phyloP scores from a whole-genome alignment of 768 basidiomycete species.

The Kwoniella sp. region DNA sequence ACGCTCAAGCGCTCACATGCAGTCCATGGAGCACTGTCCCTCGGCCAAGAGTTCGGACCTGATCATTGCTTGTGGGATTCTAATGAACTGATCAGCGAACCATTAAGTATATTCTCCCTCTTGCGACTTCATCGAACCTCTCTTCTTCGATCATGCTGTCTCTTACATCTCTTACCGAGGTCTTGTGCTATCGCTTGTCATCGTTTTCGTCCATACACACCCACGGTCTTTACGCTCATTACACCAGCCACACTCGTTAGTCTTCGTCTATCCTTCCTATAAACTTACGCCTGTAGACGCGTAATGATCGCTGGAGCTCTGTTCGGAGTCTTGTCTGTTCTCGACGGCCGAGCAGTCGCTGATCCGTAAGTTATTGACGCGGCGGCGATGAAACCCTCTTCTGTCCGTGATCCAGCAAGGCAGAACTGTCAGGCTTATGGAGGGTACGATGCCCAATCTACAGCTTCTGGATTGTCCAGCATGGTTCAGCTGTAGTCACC shows the following conservation, averaged over 20 bases:
- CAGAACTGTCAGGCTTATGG: too few relatives aligned
- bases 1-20: background rate
- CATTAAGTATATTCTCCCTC: too few relatives aligned
- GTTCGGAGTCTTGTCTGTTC: constrained; percentile 5
- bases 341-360: constrained; percentile 8
- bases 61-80: too few relatives aligned
- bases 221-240: too few relatives aligned
- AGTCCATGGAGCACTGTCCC: too few relatives aligned
- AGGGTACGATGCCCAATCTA: too few relatives aligned
- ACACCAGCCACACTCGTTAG: background rate
- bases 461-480: constrained; percentile 22
- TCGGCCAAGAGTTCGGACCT: too few relatives aligned
- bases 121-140: too few relatives aligned
- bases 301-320: background rate
- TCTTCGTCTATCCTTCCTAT: background rate
- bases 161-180: background rate
- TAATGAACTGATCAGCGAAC: too few relatives aligned
- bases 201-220: background rate
- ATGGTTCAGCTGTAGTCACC: constrained; percentile 13
- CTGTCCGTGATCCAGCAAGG: too few relatives aligned
- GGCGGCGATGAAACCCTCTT: too few relatives aligned
- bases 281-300: background rate
- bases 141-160: background rate
- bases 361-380: constrained; percentile 21
- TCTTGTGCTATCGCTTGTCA: too few relatives aligned